These are phyloP conservation scores for Acanthamoeba quina DNA, from an alignment of 208 protist genomes.

Conservation along the genomic window DNA sequence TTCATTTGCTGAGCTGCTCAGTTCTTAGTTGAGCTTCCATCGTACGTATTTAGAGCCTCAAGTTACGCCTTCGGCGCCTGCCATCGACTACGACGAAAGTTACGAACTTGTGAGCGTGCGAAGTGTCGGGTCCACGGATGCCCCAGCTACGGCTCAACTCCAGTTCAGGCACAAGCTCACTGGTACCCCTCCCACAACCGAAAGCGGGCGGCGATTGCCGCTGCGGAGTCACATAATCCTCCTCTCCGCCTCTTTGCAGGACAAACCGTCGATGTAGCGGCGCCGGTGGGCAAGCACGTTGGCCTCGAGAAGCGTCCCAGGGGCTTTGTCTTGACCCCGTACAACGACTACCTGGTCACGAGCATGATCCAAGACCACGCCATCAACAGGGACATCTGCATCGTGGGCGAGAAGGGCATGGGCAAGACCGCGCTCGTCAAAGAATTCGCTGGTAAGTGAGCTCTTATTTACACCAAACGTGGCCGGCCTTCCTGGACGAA, in stretches of 20 bases:
- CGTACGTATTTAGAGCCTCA: neutral
- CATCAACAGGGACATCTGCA: slow-evolving; percentile 89
- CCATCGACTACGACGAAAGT: neutral
- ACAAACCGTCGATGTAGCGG: neutral
- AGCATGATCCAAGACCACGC: slow-evolving; percentile 84
- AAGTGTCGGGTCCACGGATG: neutral
- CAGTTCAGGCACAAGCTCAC: slow-evolving; percentile 42
- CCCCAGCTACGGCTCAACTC: neutral
- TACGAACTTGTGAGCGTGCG: neutral
- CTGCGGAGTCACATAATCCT: neutral
- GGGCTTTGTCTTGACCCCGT: slow-evolving; percentile 33
- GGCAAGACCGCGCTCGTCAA: slow-evolving; percentile 93
- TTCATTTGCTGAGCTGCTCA: neutral
- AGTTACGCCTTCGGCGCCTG: neutral
- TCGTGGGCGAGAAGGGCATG: slow-evolving; percentile 93
- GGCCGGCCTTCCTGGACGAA: no score
- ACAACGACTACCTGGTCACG: slow-evolving; percentile 54
- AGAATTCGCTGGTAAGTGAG: slow-evolving; percentile 88
- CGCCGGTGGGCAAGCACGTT: neutral
- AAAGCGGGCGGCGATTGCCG: neutral
- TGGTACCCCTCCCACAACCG: neutral
- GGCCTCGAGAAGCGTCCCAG: neutral
- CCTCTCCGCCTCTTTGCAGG: neutral
- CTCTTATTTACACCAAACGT: neutral
- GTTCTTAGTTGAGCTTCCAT: neutral